A percentile compares a stretch with the other conserved stretches of the same genome.
These are phyloP conservation scores for Aegle marmelos DNA, from an alignment of 345 rosid genomes.

Conservation along the genomic window DNA sequence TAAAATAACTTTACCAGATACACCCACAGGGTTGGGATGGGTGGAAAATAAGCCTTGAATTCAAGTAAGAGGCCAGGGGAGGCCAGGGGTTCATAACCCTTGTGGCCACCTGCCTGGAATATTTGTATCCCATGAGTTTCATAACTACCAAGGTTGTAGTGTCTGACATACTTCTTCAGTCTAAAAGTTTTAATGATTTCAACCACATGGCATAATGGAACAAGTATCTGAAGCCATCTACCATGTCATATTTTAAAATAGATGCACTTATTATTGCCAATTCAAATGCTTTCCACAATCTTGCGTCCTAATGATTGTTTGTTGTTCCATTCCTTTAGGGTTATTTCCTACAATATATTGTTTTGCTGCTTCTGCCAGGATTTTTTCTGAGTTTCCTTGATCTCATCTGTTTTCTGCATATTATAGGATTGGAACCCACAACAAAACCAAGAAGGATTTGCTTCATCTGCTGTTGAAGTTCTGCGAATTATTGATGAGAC, in stretches of 20 bases:
- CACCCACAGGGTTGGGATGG: background rate
- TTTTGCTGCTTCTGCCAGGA: background rate
- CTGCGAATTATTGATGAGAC: slow-evolving; percentile 81
- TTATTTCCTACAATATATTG: background rate
- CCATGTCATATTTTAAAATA: background rate
- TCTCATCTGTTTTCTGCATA: slow-evolving; percentile 18
- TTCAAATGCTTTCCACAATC: background rate
- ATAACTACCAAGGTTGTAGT: background rate
- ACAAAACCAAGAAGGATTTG: slow-evolving; percentile 68
- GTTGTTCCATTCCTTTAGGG: background rate
- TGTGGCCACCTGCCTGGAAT: background rate
- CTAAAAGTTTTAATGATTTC: background rate
- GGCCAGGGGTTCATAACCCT: background rate
- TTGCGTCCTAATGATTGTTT: background rate
- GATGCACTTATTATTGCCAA: slow-evolving; percentile 4
- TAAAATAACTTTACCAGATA: background rate
- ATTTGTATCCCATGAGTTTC: background rate
- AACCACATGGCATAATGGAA: background rate
- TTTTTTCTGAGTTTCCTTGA: background rate
- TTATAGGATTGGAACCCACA: slow-evolving; percentile 68
- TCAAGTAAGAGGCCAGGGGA: background rate
- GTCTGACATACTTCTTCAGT: background rate
- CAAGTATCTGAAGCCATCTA: background rate
- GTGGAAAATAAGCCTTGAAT: background rate
- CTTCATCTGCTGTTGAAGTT: slow-evolving; percentile 81